phyloP scores from a whole-genome alignment of 495 filamentous ascomycete species.

The Podospora fimiseda region DNA sequence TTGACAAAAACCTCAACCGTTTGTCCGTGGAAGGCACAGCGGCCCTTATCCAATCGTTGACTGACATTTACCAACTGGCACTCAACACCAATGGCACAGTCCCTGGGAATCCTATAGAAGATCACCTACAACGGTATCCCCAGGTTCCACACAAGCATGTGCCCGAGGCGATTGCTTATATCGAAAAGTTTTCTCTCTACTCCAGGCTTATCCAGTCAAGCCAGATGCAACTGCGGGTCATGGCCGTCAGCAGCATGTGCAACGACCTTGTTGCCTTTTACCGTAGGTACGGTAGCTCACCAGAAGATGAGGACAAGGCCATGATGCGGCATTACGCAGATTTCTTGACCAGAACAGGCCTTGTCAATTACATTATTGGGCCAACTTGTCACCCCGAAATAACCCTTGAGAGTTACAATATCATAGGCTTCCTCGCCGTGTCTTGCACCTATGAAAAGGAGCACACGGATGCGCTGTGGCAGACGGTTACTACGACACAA shows the following conservation, averaged over 20 bases:
- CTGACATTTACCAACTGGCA: slow-evolving; percentile 35
- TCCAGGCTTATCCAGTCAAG: slow-evolving; percentile 68
- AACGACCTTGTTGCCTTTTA: slow-evolving; percentile 61
- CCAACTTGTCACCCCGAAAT: slow-evolving; percentile 89
- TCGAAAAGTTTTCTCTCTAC: slow-evolving; percentile 65
- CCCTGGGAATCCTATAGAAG: slow-evolving; percentile 24
- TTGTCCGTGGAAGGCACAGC: slow-evolving; percentile 39
- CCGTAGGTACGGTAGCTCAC: slow-evolving; percentile 36
- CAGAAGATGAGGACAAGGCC: slow-evolving; percentile 39
- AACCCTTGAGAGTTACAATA: slow-evolving; percentile 71
- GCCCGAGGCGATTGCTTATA: slow-evolving; percentile 46
- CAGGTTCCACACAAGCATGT: slow-evolving; percentile 19
- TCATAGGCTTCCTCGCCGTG: slow-evolving; percentile 82
- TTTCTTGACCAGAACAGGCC: slow-evolving; percentile 56
- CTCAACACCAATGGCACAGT: slow-evolving; percentile 34
- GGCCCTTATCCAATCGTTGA: slow-evolving; percentile 28
- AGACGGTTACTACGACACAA: slow-evolving; percentile 71
- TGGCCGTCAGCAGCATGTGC: slow-evolving; percentile 65
- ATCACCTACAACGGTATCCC: slow-evolving; percentile 26
- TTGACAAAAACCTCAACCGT: slow-evolving; percentile 44
- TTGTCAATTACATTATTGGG: slow-evolving; percentile 82
- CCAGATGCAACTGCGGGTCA: slow-evolving; percentile 83
- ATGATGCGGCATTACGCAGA: slow-evolving; percentile 58
- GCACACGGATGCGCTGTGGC: slow-evolving; percentile 80
- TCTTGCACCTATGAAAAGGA: slow-evolving; percentile 63